Evolutionary conservation across 2,329 filamentous ascomycete genomes (phyloP).

Genomic region (Fusarium foetens): DNA sequence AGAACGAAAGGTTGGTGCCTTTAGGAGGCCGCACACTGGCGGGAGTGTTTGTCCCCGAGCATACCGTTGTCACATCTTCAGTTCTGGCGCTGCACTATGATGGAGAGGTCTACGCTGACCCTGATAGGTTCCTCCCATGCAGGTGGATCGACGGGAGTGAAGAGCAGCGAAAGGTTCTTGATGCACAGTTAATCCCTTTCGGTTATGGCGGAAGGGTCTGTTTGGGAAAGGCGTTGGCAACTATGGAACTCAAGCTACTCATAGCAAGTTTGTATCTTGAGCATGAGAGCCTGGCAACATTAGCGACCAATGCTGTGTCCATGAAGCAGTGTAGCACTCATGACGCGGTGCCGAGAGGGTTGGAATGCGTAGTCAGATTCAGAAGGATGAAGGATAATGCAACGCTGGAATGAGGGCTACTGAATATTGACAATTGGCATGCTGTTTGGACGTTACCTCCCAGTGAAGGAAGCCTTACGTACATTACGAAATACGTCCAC

Average conservation of each 20-base stretch:
- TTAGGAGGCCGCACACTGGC: background rate
- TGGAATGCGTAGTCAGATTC: background rate
- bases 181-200: background rate
- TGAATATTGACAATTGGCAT: background rate
- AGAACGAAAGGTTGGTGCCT: background rate
- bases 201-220: background rate
- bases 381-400: background rate
- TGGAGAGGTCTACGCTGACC: background rate
- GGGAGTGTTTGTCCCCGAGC: background rate
- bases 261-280: background rate
- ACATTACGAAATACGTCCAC: too few relatives aligned
- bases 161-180: background rate
- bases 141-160: background rate
- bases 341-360: background rate
- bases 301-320: accelerated
- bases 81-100: background rate
- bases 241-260: background rate
- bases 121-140: background rate
- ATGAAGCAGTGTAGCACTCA: background rate
- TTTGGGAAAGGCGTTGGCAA: background rate
- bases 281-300: background rate
- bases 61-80: background rate
- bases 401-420: accelerated
- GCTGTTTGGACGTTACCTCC: accelerated
- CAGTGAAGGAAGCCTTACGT: background rate